Base-by-base conservation (phyloP, 2,329 filamentous ascomycete species). In the Claviceps maximensis region DNA sequence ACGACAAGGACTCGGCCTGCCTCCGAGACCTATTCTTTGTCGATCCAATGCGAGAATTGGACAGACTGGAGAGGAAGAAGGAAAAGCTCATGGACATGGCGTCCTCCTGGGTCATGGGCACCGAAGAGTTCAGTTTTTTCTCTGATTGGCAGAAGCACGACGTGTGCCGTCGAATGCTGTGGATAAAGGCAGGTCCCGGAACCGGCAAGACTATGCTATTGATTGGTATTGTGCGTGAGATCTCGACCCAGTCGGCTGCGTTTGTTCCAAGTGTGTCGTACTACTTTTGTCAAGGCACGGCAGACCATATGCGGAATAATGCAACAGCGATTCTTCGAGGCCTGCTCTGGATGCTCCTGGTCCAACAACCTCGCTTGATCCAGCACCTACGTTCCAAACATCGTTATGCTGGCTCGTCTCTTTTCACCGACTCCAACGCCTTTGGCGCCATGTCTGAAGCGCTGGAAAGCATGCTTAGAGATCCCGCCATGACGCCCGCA, bases 241-340 rank as follows among this genome's bases (percentile, higher is more conserved):
- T 67, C 33, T 49, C 48, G 15, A 49, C 31, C 2, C 40, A 55
- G 23, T 52, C 56, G 9, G 48, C 52, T 27, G 42, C 50, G 2
- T 51, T 56, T 13, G 38, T 55, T 23, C 55, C 57, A 3, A 55
- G 52, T 7, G 49, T 56, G 12, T 56, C 57, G 0, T 70, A 63
- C 58, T 71, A 71, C 59, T 74, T 74, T 56, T 75, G 66, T 53
- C 68, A 75, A 55, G 67, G 62, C 17, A 68, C 64, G 1, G 54
- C 33, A 27, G 62, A 72, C 50, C 19, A 48, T 0, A 54, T 54
- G 3, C 58, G 67, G 21, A 69, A 67, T 53, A 69, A 58, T 50
- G 51, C 57, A 3, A 66, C 61, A 9, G 62, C 70, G 7, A 64
- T 71, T 10, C 56, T 74, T 12, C 65, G 67, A 9, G 67, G 71